Evolutionary conservation across 2,329 filamentous ascomycete genomes (phyloP).

Genomic region (Penicillium vulpinum): DNA sequence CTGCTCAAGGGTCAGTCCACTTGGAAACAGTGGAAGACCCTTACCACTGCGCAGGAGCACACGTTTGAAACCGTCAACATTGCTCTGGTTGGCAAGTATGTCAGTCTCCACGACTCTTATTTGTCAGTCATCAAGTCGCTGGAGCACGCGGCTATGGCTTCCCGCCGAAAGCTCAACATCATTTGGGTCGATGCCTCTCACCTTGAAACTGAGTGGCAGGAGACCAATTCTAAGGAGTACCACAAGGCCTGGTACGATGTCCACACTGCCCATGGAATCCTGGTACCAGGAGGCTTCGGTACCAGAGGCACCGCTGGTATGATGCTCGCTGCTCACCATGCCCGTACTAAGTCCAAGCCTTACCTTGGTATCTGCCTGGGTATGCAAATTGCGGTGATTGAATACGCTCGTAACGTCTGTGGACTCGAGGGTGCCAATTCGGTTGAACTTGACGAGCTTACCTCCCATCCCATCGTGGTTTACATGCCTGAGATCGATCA

Average conservation of each 20-base stretch:
- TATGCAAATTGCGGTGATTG: constrained; percentile 90
- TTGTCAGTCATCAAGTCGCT: constrained; percentile 75
- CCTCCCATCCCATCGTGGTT: constrained; percentile 73
- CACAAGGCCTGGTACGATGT: constrained; percentile 84
- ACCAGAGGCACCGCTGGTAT: constrained; percentile 82
- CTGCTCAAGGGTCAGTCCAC: constrained; percentile 64
- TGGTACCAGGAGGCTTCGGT: constrained; percentile 75
- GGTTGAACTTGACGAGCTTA: constrained; percentile 55
- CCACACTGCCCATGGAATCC: constrained; percentile 60
- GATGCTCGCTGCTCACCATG: constrained; percentile 80
- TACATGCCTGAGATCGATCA: constrained; percentile 89
- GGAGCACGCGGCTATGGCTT: constrained; percentile 16
- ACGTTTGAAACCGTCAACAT: constrained; percentile 72
- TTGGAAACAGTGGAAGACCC: constrained; percentile 75
- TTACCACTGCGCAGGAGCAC: constrained; percentile 67
- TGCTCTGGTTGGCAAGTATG: constrained; percentile 92
- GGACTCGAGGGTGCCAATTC: constrained; percentile 59
- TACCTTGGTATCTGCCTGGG: constrained; percentile 89
- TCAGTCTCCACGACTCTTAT: constrained; percentile 80
- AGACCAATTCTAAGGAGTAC: constrained; percentile 67
- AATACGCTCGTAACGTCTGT: constrained; percentile 76
- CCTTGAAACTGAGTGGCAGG: constrained; percentile 72
- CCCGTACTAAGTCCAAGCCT: constrained; percentile 74
- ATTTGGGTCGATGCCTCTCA: constrained; percentile 82
- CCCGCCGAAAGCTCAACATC: constrained; percentile 43